Evolutionary conservation across 73 alveolate species (phyloP).

Genomic region (Paraurostyla sp.): DNA sequence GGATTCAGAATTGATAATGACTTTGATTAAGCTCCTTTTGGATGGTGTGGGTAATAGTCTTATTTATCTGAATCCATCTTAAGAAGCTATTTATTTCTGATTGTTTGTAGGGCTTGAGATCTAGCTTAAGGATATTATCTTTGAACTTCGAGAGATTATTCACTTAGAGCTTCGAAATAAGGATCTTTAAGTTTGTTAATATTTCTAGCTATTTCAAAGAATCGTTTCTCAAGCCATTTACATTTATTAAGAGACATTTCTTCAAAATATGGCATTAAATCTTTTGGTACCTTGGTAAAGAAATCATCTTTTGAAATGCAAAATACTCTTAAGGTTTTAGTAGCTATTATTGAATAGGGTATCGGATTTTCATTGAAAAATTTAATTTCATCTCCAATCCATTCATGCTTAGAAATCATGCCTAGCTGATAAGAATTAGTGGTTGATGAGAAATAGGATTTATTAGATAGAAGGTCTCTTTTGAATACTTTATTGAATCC

Average conservation of each 20-base stretch:
- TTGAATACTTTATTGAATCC: neutral
- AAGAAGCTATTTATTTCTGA: neutral
- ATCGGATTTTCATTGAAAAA: slow-evolving; percentile 44
- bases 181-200: slow-evolving; percentile 42
- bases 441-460: slow-evolving; percentile 69
- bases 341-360: slow-evolving; percentile 70
- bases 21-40: neutral
- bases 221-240: slow-evolving; percentile 58
- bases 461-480: neutral
- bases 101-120: slow-evolving; percentile 20
- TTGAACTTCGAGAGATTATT: slow-evolving; percentile 41
- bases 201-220: slow-evolving; percentile 57
- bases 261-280: slow-evolving; percentile 35
- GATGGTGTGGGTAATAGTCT: neutral
- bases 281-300: slow-evolving; percentile 57
- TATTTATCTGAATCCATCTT: neutral
- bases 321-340: slow-evolving; percentile 52
- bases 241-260: slow-evolving; percentile 30
- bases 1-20: neutral
- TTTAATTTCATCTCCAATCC: slow-evolving; percentile 74
- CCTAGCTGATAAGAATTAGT: slow-evolving; percentile 67
- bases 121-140: slow-evolving; percentile 68
- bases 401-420: slow-evolving; percentile 55
- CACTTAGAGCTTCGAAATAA: slow-evolving; percentile 23
- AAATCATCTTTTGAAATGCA: slow-evolving; percentile 48